Percentiles rank a stretch among this genome's conserved stretches.
Conservation (phyloP, 2,329 filamentous ascomycete species). For the Sordariomycetes sp. region DNA sequence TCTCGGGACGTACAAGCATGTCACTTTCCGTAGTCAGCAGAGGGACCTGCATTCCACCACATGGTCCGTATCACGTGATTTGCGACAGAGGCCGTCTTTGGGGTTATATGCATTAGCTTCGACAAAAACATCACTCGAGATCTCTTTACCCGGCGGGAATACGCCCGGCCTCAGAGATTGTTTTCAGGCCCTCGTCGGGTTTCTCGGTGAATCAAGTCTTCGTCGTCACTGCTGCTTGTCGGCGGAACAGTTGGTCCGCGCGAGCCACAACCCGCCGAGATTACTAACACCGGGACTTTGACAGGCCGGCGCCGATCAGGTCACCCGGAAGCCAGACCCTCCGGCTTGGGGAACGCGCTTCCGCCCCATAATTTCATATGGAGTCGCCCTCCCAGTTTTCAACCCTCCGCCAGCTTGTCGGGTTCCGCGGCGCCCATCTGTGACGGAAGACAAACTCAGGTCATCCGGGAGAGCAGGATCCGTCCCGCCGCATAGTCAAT, state of each 20-base stretch:
- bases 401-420: background rate
- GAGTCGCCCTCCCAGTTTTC: background rate
- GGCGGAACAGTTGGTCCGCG: background rate
- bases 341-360: background rate
- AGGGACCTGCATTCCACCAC: background rate
- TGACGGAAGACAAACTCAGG: background rate
- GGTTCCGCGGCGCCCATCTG: background rate
- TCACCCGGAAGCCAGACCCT: constrained; percentile 2
- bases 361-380: too few species aligned
- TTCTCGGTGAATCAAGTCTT: background rate
- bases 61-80: background rate
- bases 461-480: background rate
- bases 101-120: background rate
- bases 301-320: background rate
- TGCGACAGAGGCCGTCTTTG: background rate
- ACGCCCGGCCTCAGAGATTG: background rate
- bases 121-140: too few species aligned
- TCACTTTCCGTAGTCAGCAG: background rate
- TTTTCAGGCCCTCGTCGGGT: background rate
- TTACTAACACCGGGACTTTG: background rate
- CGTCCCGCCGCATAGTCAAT: background rate
- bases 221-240: background rate
- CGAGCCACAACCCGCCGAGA: background rate
- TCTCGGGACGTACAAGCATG: background rate
- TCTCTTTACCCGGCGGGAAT: background rate